Evolutionary conservation across 495 filamentous ascomycete genomes (phyloP).

Genomic region (Tricharina praecox): DNA sequence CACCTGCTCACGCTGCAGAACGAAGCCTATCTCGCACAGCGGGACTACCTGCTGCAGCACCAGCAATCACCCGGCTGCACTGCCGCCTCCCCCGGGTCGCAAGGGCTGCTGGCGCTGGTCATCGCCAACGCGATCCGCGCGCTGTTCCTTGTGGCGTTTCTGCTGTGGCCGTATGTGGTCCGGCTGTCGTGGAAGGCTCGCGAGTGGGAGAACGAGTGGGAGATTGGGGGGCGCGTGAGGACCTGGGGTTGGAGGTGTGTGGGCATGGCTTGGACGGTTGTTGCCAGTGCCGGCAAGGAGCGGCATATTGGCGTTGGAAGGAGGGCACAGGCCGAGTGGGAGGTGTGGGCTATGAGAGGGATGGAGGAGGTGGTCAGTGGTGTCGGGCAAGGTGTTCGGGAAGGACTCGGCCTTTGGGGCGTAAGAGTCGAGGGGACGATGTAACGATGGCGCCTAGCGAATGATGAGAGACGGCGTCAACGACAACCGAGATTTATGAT

Average conservation of each 20-base stretch:
- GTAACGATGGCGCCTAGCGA: no score
- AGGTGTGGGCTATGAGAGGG: not conserved
- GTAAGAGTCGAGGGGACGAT: not conserved
- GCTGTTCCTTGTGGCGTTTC: not conserved
- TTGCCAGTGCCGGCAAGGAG: not conserved
- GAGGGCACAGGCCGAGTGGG: not conserved
- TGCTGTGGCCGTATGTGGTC: not conserved
- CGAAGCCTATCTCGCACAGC: not conserved
- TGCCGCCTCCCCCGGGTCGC: not conserved
- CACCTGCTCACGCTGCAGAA: slow-evolving; percentile 1
- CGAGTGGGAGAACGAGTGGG: slow-evolving; percentile 2
- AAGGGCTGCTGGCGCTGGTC: not conserved
- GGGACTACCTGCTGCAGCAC: slow-evolving; percentile 2
- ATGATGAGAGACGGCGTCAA: no score
- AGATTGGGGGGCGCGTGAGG: not conserved
- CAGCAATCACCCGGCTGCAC: not conserved
- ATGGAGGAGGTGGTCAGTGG: slow-evolving; percentile 2
- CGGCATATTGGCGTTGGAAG: not conserved
- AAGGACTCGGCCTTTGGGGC: not conserved
- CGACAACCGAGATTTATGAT: no score
- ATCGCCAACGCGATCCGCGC: not conserved
- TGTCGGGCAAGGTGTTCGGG: not conserved
- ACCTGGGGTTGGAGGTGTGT: not conserved
- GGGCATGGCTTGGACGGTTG: not conserved
- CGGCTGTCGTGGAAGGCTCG: not conserved